Base-by-base conservation (phyloP, 306 rosid species). In the Lathyrus oleraceus region DNA sequence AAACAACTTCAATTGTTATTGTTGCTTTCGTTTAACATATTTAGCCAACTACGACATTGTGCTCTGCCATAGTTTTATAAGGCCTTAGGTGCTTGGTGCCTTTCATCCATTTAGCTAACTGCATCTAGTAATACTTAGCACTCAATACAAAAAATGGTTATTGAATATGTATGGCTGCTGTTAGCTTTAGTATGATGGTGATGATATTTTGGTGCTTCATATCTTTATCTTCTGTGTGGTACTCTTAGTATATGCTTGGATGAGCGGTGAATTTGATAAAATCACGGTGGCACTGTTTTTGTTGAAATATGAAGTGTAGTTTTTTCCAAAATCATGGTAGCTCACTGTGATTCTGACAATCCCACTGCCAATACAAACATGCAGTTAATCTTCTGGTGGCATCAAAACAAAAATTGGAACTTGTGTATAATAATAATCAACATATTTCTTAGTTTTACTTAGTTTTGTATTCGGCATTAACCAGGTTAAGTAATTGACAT, bases 121-220 rank as follows among this genome's bases (percentile, higher is more conserved):
- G 17, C 32, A 39, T 20, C 13, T 16, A 3, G 48, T n/a, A 3
- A 45, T 36, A 15, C 43, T 28, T 61, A 16, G 10, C 45, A 35
- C 15, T 35, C 13, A 12, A 36, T 36, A 16, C 45, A 15, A 23
- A 7, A n/a, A 17, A 10, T 17, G 32, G 49, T 36, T 61, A 32
- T 32, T 32, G 38, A 32, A 32, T 61, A 38, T 39, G 15, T 35
- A 60, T 60, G 44, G 69, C n/a, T 12, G 9, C 8, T 57, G 67
- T 57, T 51, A 51, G 20, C 11, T 51, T 9, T 51, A 19, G 40
- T 40, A 2, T 21, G 25, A 64, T 66, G 42, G 7, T 59, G 16
- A 2, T 77, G 61, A 44, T 44, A 21, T 42, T 63, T 65, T 64
- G 62, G n/a, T 47, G 42, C 38, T 35, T 35, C 28, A 47, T 45